Evolutionary conservation across 768 basidiomycete genomes (phyloP), one percentile per base, ranked within the genome.

Genomic region (Boletellus emodensis): DNA sequence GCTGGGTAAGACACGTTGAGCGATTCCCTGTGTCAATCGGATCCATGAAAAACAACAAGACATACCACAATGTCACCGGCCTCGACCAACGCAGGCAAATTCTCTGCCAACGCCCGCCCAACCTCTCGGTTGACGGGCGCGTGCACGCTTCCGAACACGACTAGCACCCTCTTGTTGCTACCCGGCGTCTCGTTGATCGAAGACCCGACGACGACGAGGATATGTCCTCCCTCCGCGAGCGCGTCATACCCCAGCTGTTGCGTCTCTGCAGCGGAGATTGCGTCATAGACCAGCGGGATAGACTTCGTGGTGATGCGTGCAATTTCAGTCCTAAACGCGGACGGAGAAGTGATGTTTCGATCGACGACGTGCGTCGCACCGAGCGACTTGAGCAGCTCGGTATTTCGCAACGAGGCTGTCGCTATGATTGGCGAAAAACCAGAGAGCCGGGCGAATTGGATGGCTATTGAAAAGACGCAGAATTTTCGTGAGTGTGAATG

Each of bases 291-390:
- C 3, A 62, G 17, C 11, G 22, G 4, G 12, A 67, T 48, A 9
- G 56, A 48, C 18, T 28, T 32, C 3, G 48, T 44, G 4, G 55
- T 59, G 20, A 63, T 49, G 18, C 37, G 41, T 0, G 51, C 52
- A 12, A 61, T 40, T 17, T 51, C 46, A 66, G 55, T 37, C 8
- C 51, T 43, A 22, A 61, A 42, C 1, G 55, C 44, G n/a, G 53
- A 24, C 18, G 1, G 67, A n/a, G 13, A 55, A 1, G 30, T 30
- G 8, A 11, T 52, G 46, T 62, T 55, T 18, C 66, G 61, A 56
- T 70, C 69, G 37, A 75, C 56, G 24, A 75, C 61, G 49, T 69
- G 62, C 0, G 72, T 72, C 15, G 73, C 72, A 10, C 73, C 73
- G 11, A 71, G 59, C 6, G 67, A 64, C 40, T 62, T 64, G 11